Evolutionary conservation across 2,329 filamentous ascomycete species (phyloP).

Genomic region (Microsporum audouinii): DNA sequence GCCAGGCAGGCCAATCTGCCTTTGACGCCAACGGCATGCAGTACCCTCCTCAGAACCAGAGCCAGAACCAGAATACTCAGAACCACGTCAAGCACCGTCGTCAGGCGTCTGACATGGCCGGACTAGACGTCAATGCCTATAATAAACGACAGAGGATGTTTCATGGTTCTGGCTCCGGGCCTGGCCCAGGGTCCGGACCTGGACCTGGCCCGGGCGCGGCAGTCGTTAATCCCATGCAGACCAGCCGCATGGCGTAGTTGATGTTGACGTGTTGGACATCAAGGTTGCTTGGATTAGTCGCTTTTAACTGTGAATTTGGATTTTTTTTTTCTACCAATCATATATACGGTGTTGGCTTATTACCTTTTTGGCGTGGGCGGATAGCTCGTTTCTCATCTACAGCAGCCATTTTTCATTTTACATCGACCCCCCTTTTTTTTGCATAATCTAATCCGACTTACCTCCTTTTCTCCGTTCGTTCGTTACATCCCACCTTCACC

Average conservation of each 20-base stretch:
- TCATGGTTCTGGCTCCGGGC: conserved; percentile 17
- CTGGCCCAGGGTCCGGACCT: not conserved
- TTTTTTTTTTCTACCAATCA: not conserved
- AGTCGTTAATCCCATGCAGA: conserved; percentile 41
- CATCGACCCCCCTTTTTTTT: not conserved
- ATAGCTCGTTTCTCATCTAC: not conserved
- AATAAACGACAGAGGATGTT: conserved; percentile 51
- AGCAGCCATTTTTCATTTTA: not conserved
- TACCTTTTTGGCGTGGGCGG: not conserved
- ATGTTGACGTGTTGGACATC: not conserved
- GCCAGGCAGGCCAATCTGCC: conserved; percentile 7
- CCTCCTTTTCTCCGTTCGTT: not conserved
- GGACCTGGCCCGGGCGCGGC: conserved; percentile 20
- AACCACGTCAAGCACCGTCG: conserved; percentile 36
- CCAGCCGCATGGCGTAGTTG: conserved; percentile 25
- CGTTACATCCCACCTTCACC: not conserved
- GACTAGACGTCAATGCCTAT: conserved; percentile 42
- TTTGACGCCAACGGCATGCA: conserved; percentile 16
- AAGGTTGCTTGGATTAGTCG: not conserved
- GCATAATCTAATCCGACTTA: not conserved
- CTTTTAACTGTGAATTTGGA: not conserved
- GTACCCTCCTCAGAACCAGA: conserved; percentile 9
- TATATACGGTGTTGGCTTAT: conserved; percentile 1
- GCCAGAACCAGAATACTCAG: not conserved
- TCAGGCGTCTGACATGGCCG: conserved; percentile 51